These are phyloP conservation scores for Sphaerulina populicola DNA, from an alignment of 2,329 filamentous ascomycete species.

Conservation along the genomic window DNA sequence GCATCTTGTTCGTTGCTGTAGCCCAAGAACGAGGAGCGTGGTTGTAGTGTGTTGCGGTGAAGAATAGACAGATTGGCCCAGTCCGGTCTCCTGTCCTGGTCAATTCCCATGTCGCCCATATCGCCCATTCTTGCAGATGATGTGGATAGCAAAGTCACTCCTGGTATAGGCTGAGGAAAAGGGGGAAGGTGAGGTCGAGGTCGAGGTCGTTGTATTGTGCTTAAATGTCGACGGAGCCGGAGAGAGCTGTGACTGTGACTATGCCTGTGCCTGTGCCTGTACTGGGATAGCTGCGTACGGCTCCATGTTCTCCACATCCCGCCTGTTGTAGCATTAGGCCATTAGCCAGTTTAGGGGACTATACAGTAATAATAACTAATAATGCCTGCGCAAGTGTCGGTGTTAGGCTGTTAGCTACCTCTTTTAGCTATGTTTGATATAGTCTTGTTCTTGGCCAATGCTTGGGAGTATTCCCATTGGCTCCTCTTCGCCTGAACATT, in stretches of 20 bases:
- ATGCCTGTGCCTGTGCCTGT: background rate
- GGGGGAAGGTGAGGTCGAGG: background rate
- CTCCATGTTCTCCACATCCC: background rate
- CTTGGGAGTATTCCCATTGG: no score
- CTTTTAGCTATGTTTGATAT: no score
- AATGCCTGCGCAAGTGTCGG: no score
- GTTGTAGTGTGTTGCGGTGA: conserved; percentile 52
- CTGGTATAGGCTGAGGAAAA: background rate
- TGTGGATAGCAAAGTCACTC: background rate
- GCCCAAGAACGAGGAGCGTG: conserved; percentile 50
- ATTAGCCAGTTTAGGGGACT: no score
- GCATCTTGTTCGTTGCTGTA: conserved; percentile 46
- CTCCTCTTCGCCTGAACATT: no score
- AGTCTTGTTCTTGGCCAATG: no score
- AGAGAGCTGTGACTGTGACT: background rate
- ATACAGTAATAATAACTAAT: no score
- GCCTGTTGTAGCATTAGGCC: background rate
- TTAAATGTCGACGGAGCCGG: background rate
- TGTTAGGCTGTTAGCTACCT: no score
- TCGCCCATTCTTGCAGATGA: conserved; percentile 8
- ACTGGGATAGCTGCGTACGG: background rate
- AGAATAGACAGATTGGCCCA: conserved; percentile 55
- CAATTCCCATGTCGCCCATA: conserved; percentile 7
- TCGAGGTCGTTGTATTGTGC: background rate
- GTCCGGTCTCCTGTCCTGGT: conserved; percentile 38